Evolutionary conservation across 352 stramenopile species (phyloP), one percentile per base, ranked within the genome.

Genomic region (Phytopythium montanum): DNA sequence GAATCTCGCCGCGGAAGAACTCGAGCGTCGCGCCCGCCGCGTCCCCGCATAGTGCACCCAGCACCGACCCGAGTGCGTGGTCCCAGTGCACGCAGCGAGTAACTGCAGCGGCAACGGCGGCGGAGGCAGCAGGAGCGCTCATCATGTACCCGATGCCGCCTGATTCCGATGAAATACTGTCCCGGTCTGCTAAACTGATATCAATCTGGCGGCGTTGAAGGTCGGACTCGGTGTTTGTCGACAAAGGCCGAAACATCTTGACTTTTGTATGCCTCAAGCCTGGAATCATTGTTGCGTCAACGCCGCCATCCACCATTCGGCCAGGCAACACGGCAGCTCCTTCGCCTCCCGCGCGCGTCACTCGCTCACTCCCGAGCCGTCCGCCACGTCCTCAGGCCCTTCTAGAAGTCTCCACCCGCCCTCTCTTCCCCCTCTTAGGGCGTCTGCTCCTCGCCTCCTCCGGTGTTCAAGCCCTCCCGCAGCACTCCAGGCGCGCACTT

Each of bases 21-120:
- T 87, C 77, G 61, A 87, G 77, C 25, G 67, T 75, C 38, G 77
- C 77, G 23, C 77, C 77, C 4, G 77, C 73, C 19, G 77, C 77
- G 38, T 85, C 77, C 16, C 72, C 77, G 23, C 73, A 84, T 28
- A 85, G 44, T 29, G 74, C 51, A 12, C 77, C 77, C 8, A 87
- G 61, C 51, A 87, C 74, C 14, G 77, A 65, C 38, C 77, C 77
- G 52, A 82, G 72, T 42, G 72, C 77, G 36, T 62, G 68, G 23
- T 66, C 57, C 59, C 61, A 81, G 26, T 61, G 62, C 44, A 59
- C 60, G 26, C 59, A 36, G 28, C 51, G 38, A 54, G 59, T n/a
- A n/a, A n/a, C n/a, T n/a, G n/a, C n/a, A n/a, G n/a, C n/a, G n/a
- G n/a, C n/a, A n/a, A n/a, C 33, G 44, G 19, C 44, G 21, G 18